Evolutionary conservation across 2,329 filamentous ascomycete genomes (phyloP).

Genomic region (Aspergillus oerlinghausenensis): DNA sequence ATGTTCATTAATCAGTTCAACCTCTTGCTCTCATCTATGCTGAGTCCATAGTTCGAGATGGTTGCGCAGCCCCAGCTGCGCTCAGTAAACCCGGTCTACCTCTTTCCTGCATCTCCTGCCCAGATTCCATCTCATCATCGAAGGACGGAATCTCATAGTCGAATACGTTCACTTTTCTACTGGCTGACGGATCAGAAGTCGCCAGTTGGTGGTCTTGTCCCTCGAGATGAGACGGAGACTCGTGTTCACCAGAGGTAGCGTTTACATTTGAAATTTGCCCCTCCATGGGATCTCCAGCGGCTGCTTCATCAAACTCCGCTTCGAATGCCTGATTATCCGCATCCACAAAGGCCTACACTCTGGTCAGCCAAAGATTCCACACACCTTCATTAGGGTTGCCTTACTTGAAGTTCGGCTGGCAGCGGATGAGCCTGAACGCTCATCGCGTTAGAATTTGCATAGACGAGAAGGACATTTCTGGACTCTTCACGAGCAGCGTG

Average conservation of each 20-base stretch:
- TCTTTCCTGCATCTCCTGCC: slow-evolving; percentile 40
- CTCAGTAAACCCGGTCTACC: slow-evolving; percentile 19
- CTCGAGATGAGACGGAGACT: background rate
- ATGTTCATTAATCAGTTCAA: background rate
- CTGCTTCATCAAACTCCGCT: slow-evolving; percentile 28
- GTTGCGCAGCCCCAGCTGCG: slow-evolving; percentile 6
- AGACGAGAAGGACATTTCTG: slow-evolving; percentile 53
- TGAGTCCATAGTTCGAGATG: slow-evolving; percentile 6
- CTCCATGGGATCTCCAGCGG: slow-evolving; percentile 6
- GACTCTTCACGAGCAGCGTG: slow-evolving; percentile 50
- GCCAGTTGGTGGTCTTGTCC: slow-evolving; percentile 1
- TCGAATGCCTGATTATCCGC: slow-evolving; percentile 45
- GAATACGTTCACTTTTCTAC: slow-evolving; percentile 32
- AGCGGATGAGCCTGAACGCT: slow-evolving; percentile 26
- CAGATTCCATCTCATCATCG: slow-evolving; percentile 24
- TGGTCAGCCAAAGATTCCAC: background rate
- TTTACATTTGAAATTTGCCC: slow-evolving; percentile 2
- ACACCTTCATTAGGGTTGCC: background rate
- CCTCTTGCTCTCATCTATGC: background rate
- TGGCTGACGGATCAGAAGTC: background rate
- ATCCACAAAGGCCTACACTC: slow-evolving; percentile 44
- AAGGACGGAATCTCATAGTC: slow-evolving; percentile 37
- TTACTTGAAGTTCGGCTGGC: slow-evolving; percentile 37
- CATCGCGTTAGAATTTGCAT: slow-evolving; percentile 51
- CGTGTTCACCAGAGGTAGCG: background rate